phyloP scores from a whole-genome alignment of 352 stramenopile species.

The Peronospora destructor region DNA sequence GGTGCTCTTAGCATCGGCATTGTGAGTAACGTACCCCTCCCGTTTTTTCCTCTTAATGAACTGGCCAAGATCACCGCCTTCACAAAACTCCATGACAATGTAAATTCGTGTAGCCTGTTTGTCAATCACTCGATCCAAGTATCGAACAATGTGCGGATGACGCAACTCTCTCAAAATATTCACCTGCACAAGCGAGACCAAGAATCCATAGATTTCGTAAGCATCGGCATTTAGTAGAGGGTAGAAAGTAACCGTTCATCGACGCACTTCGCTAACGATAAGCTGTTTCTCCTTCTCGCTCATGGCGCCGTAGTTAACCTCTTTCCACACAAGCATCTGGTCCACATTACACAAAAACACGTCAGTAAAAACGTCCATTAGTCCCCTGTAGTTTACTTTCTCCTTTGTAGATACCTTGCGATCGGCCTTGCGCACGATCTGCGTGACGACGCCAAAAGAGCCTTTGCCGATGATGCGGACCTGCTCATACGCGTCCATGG shows the following conservation, averaged over 20 bases:
- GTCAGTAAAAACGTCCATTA: not conserved
- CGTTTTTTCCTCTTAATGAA: conserved; percentile 89
- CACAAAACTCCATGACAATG: conserved; percentile 93
- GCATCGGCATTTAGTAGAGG: not conserved
- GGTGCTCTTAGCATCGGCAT: conserved; percentile 9
- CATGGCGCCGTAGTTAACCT: conserved; percentile 90
- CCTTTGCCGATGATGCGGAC: conserved; percentile 87
- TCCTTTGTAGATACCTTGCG: conserved; percentile 48
- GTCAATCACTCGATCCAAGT: conserved; percentile 91
- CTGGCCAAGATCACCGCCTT: conserved; percentile 84
- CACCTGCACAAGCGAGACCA: conserved; percentile 36
- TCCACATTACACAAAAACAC: not conserved
- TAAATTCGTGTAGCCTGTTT: conserved; percentile 89
- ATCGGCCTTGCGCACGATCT: conserved; percentile 86
- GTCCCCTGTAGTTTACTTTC: no score
- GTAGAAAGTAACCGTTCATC: no score
- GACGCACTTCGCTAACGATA: conserved; percentile 84
- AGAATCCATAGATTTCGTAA: not conserved
- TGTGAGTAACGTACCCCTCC: conserved; percentile 46
- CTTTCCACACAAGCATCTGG: conserved; percentile 90
- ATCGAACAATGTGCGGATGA: conserved; percentile 90
- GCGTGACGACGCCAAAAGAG: conserved; percentile 88
- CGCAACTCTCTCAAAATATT: conserved; percentile 91
- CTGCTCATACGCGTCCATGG: conserved; percentile 86
- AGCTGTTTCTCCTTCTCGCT: conserved; percentile 92